phyloP scores from a whole-genome alignment of 768 basidiomycete genomes.

The Clavaria fumosa region DNA sequence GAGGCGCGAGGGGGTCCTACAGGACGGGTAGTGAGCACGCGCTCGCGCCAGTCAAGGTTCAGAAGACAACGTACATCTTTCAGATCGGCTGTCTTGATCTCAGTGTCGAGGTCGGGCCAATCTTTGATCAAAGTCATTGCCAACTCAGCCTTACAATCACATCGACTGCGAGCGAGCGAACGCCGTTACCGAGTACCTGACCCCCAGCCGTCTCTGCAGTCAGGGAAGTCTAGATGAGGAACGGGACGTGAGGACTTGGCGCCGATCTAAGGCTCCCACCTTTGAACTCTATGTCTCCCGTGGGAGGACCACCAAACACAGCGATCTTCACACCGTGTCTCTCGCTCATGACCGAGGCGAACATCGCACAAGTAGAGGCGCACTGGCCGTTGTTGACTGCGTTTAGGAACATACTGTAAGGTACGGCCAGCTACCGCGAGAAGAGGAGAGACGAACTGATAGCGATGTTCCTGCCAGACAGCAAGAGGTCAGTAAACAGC shows the following conservation, averaged over 20 bases:
- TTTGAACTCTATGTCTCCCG: constrained; percentile 34
- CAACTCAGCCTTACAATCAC: no score
- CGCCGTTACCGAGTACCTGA: no score
- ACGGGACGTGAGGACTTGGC: not conserved
- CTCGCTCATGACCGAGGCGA: constrained; percentile 46
- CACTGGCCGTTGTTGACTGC: constrained; percentile 33
- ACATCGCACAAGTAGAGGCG: constrained; percentile 50
- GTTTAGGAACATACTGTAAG: no score
- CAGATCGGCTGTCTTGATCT: constrained; percentile 42
- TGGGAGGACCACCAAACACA: constrained; percentile 42
- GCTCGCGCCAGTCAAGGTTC: constrained; percentile 1
- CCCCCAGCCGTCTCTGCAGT: no score
- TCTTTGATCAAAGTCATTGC: constrained; percentile 50
- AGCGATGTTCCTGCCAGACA: no score
- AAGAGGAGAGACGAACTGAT: no score
- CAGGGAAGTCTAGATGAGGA: constrained; percentile 16
- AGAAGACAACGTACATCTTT: constrained; percentile 23
- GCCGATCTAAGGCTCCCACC: constrained; percentile 18
- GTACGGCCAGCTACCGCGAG: no score
- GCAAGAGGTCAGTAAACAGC: no score
- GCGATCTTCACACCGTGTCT: constrained; percentile 35
- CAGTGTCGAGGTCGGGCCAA: constrained; percentile 43
- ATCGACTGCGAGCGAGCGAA: no score
- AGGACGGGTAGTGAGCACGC: not conserved
- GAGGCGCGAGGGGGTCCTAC: constrained; percentile 28